Percentiles rank a stretch among this genome's conserved stretches.
phyloP scores from a whole-genome alignment of 805 yeast species.

The Limtongia smithiae region DNA sequence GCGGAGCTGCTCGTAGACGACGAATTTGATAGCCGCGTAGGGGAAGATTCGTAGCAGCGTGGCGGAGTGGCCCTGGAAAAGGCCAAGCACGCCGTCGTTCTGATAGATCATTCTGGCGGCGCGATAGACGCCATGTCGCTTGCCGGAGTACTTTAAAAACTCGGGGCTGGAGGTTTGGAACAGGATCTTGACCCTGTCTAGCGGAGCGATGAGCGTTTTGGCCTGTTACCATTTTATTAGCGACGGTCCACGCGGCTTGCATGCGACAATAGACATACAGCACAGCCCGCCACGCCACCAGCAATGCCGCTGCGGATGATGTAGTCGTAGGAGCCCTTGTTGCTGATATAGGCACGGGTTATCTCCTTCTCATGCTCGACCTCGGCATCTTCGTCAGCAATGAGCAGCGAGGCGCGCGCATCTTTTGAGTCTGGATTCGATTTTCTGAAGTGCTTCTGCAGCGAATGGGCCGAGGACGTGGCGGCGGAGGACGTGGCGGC shows the following conservation, averaged over 20 bases:
- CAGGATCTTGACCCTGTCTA: conserved; percentile 89
- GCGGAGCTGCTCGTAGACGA: conserved; percentile 90
- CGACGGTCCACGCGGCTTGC: not conserved
- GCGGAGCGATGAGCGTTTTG: conserved; percentile 89
- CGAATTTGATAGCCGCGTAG: conserved; percentile 94
- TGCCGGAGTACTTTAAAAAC: conserved; percentile 73
- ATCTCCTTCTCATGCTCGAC: not conserved
- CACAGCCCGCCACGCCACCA: conserved; percentile 93
- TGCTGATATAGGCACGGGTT: not conserved
- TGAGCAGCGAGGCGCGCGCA: no score
- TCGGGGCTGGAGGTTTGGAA: conserved; percentile 95
- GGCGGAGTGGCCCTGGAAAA: conserved; percentile 94
- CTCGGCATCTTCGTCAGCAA: not conserved
- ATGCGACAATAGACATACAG: conserved; percentile 35
- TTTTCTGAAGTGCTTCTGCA: no score
- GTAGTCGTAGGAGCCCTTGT: conserved; percentile 48
- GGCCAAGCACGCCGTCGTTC: conserved; percentile 71
- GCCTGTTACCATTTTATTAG: conserved; percentile 42
- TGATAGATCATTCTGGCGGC: conserved; percentile 68
- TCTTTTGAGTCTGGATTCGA: no score
- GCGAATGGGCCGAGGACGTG: no score
- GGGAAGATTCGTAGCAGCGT: conserved; percentile 90
- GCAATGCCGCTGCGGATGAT: conserved; percentile 82
- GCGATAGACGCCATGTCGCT: conserved; percentile 65
- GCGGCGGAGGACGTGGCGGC: no score